Evolutionary conservation across 2,329 filamentous ascomycete species (phyloP).

Genomic region (Colletotrichum chlorophyti): DNA sequence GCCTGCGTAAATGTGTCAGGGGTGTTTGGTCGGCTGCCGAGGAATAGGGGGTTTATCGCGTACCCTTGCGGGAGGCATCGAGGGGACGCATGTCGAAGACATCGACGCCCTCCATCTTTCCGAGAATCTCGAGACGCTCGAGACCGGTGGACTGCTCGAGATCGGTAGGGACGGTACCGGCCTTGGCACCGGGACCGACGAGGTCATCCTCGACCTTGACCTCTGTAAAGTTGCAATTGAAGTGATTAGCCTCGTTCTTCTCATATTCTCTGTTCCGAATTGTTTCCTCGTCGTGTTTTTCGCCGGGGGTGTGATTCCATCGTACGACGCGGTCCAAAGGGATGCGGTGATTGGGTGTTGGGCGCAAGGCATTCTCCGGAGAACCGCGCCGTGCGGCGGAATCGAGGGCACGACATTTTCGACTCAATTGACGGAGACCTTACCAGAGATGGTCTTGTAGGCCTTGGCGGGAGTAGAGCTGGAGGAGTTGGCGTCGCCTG

Average conservation of each 20-base stretch:
- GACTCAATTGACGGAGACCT: constrained; percentile 31
- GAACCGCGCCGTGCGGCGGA: constrained; percentile 5
- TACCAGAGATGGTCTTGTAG: constrained; percentile 57
- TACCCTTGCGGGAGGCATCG: constrained; percentile 87
- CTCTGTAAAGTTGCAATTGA: constrained; percentile 60
- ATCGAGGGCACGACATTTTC: constrained; percentile 3
- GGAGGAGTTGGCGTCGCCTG: constrained; percentile 49
- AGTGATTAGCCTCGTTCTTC: constrained; percentile 11
- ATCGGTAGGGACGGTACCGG: constrained; percentile 90
- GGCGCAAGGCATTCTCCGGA: not conserved
- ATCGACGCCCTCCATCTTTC: constrained; percentile 98
- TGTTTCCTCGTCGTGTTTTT: no score
- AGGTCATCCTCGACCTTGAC: constrained; percentile 85
- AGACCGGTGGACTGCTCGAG: constrained; percentile 96
- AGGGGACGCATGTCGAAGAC: constrained; percentile 98
- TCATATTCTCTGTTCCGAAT: not conserved
- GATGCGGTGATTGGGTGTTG: not conserved
- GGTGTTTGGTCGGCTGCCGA: constrained; percentile 10
- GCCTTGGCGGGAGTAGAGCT: constrained; percentile 44
- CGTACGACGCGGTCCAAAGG: constrained; percentile 25
- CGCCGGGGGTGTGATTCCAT: not conserved
- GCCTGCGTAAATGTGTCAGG: constrained; percentile 57
- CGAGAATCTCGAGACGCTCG: constrained; percentile 97
- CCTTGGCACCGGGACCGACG: constrained; percentile 78
- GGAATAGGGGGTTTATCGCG: not conserved